phyloP scores from a whole-genome alignment of 2,329 filamentous ascomycete genomes.

The Venturia nashicola region DNA sequence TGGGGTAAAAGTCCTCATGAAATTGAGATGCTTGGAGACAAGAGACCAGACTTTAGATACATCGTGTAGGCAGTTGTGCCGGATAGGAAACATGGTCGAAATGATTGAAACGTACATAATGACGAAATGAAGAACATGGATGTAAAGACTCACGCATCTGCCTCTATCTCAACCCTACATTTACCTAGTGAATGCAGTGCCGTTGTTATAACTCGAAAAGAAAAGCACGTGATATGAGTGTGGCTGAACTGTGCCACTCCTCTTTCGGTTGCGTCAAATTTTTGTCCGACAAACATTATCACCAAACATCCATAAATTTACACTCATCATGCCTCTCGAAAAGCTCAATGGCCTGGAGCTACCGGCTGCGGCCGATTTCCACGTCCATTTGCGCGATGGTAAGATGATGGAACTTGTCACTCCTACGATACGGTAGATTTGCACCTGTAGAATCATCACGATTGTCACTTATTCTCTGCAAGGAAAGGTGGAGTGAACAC shows the following conservation, averaged over 20 bases:
- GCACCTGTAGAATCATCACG: background rate
- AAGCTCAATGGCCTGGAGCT: constrained; percentile 32
- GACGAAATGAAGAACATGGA: background rate
- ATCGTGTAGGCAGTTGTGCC: background rate
- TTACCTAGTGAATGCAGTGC: no score
- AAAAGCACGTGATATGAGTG: background rate
- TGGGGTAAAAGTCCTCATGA: constrained; percentile 52
- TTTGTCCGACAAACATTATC: background rate
- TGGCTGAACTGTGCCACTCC: background rate
- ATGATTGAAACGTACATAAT: background rate
- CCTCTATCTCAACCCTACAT: background rate
- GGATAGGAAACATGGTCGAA: background rate
- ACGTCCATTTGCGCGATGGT: constrained; percentile 39
- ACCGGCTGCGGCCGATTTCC: constrained; percentile 37
- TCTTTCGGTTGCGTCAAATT: background rate
- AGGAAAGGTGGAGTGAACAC: constrained; percentile 37
- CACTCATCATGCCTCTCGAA: constrained; percentile 23
- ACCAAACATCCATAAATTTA: background rate
- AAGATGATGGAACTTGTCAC: constrained; percentile 39
- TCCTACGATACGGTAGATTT: constrained; percentile 30
- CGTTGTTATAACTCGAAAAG: no score
- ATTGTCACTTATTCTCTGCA: background rate
- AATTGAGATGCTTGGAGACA: constrained; percentile 56
- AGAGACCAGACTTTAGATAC: constrained; percentile 28
- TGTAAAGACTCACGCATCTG: background rate